phyloP scores from a whole-genome alignment of 257 asterid species.

The Solanum appendiculatum region DNA sequence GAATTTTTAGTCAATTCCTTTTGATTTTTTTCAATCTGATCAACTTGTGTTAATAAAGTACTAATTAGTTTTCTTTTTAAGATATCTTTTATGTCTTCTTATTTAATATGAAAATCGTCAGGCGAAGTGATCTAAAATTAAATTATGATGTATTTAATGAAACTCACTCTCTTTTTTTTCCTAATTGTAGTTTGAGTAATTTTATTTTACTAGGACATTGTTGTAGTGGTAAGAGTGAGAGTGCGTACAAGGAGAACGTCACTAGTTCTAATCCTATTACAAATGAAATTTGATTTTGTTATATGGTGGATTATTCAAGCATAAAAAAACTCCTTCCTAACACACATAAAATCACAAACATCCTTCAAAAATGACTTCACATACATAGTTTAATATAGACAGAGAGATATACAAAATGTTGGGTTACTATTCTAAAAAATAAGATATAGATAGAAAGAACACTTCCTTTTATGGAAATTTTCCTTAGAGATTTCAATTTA shows the following conservation, averaged over 20 bases:
- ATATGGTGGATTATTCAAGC: background rate
- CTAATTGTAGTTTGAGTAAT: too few species aligned
- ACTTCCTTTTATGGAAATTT: background rate
- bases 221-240: too few species aligned
- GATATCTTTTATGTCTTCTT: background rate
- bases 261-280: too few species aligned
- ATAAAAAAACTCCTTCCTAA: background rate
- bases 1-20: background rate
- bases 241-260: too few species aligned
- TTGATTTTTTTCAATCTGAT: background rate
- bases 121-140: background rate
- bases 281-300: background rate
- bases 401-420: background rate
- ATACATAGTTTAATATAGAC: background rate
- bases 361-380: background rate
- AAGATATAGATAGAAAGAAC: background rate
- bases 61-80: background rate
- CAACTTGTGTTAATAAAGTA: background rate
- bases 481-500: background rate
- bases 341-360: background rate
- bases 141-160: background rate
- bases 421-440: background rate
- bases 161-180: too few species aligned
- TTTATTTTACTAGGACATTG: too few species aligned
- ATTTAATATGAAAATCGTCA: background rate